Evolutionary conservation across 1,284 basidiomycete species (phyloP).

Genomic region (Cutaneotrichosporon dermatis): DNA sequence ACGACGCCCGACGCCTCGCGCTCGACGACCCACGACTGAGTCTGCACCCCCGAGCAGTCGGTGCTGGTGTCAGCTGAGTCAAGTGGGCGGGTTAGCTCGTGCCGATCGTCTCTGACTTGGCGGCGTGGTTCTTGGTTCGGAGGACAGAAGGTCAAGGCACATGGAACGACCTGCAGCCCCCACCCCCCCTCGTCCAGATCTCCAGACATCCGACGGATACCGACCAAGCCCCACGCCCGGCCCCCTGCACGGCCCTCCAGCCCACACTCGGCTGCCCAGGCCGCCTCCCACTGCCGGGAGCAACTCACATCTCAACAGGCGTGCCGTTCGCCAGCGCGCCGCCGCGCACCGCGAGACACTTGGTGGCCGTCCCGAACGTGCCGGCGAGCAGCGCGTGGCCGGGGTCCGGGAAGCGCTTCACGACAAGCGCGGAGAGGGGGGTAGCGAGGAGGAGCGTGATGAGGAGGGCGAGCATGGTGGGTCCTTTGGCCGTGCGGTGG

Average conservation of each 20-base stretch:
- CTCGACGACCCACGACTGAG: slow-evolving; percentile 29
- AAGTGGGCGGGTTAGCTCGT: no score
- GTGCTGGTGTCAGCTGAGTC: slow-evolving; percentile 8
- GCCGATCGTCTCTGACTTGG: no score
- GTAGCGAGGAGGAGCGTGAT: slow-evolving; percentile 7
- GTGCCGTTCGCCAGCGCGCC: slow-evolving; percentile 18
- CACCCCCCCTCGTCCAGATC: no score
- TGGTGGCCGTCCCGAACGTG: slow-evolving; percentile 22
- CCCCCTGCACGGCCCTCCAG: no score
- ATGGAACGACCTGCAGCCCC: no score
- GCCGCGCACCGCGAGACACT: slow-evolving; percentile 30
- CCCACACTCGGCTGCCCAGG: no score
- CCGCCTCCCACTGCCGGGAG: no score
- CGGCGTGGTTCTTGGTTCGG: not conserved
- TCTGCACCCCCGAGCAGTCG: slow-evolving; percentile 31
- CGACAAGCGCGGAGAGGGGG: slow-evolving; percentile 1
- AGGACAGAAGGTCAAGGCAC: no score
- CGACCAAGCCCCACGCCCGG: no score
- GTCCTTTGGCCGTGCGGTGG: no score
- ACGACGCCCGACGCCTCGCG: slow-evolving; percentile 21
- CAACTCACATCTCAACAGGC: slow-evolving; percentile 13
- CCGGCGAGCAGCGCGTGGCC: slow-evolving; percentile 31
- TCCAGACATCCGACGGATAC: no score
- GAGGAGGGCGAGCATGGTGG: slow-evolving; percentile 4
- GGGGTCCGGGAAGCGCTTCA: slow-evolving; percentile 9